Base-by-base conservation (phyloP, 192 early-diverging fungal genomes). In the Lunasporangiospora selenospora region DNA sequence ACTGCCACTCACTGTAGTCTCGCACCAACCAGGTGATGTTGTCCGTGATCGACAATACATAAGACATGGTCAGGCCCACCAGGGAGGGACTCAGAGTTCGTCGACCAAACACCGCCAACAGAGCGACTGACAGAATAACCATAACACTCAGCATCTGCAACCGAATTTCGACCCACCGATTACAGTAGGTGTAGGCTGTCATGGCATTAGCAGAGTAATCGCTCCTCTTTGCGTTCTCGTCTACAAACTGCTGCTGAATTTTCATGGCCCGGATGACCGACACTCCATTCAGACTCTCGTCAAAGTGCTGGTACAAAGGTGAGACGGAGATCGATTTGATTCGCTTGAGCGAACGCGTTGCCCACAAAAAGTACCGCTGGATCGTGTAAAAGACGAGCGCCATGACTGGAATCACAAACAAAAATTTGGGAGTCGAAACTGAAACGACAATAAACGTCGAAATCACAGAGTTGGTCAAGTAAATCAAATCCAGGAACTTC, bases 141-240 rank as follows among this genome's bases (percentile, higher is more conserved):
- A 84, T 53, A n/a, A 85, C 80, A 32, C 89, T 89, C 1, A 88
- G 65, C 7, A 89, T 65, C 53, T 93, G 88, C 24, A 88, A 88
- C 12, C 94, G 82, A 19, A 89, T 60, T 37, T 84, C 88, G 30
- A 95, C 83, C 93, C 92, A 96, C 16, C 93, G 77, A 78, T 90
- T 92, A 18, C 79, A 73, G n/a, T 70, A 52, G 46, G 44, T 49
- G 10, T 57, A 62, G 3, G 51, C 51, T 0, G 39, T 34, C 15
- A 43, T 57, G 16, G 67, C 58, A 21, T 71, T 71, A 10, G 46
- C 45, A 6, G 90, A 88, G 6, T 91, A 85, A 52, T 91, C 85
- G 9, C 94, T 81, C 13, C 38, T 49, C 24, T 48, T 73, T 11
- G 59, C 53, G 27, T 53, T 71, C 44, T 71, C 59, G 15, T 55